A percentile compares a stretch with the other conserved stretches of the same genome.
phyloP scores from a whole-genome alignment of 306 rosid species.

The Mimosa pudica region DNA sequence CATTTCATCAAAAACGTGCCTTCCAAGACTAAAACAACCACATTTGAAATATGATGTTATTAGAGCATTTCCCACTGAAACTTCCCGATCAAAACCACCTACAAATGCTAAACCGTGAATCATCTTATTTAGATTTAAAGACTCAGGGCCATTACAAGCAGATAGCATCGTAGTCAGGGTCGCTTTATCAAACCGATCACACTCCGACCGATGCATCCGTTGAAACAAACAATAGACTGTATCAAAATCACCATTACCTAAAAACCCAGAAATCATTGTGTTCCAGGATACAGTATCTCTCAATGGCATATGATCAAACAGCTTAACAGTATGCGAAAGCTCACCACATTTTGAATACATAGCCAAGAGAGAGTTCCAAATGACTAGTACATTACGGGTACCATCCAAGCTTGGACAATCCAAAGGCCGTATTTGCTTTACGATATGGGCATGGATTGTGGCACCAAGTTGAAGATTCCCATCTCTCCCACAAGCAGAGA shows the following conservation, averaged over 20 bases:
- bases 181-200: conserved; percentile 66
- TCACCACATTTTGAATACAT: conserved; percentile 57
- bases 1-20: conserved; percentile 73
- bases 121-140: conserved; percentile 47
- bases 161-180: conserved; percentile 71
- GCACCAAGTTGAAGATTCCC: conserved; percentile 59
- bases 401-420: conserved; percentile 23
- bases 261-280: conserved; percentile 62
- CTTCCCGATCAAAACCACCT: conserved; percentile 66
- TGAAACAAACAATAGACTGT: conserved; percentile 56
- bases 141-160: conserved; percentile 60
- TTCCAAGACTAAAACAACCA: conserved; percentile 56
- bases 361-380: conserved; percentile 76
- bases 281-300: conserved; percentile 85
- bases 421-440: conserved; percentile 48
- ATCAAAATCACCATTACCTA: conserved; percentile 49
- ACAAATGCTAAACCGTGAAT: conserved; percentile 68
- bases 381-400: conserved; percentile 45
- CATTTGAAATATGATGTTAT: conserved; percentile 75
- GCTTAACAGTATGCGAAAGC: conserved; percentile 45
- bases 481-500: conserved; percentile 61
- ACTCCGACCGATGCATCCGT: conserved; percentile 43
- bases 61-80: conserved; percentile 78
- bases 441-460: conserved; percentile 75
- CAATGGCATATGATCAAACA: conserved; percentile 65